Evolutionary conservation across 192 early-diverging fungal genomes (phyloP).

Genomic region (Rhizophagus sp.): DNA sequence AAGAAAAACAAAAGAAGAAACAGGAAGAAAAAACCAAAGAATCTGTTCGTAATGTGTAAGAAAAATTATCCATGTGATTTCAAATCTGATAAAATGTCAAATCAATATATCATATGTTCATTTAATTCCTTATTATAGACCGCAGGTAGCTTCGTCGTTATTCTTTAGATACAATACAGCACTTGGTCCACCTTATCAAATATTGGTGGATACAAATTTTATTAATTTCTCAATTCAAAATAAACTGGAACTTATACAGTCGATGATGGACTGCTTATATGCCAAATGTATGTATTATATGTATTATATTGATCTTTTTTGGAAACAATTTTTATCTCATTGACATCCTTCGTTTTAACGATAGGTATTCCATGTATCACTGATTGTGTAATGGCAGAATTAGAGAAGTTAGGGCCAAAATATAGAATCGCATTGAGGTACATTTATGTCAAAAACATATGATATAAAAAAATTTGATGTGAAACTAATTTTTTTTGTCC

Average conservation of each 20-base stretch:
- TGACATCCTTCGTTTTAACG: not conserved
- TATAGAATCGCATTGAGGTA: slow-evolving; percentile 90
- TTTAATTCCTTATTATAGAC: slow-evolving; percentile 44
- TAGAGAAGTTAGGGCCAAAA: slow-evolving; percentile 97
- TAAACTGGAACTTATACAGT: slow-evolving; percentile 93
- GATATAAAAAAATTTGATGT: not conserved
- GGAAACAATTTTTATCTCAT: not conserved
- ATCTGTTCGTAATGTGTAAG: slow-evolving; percentile 75
- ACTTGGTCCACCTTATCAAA: slow-evolving; percentile 93
- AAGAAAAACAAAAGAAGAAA: slow-evolving; percentile 71
- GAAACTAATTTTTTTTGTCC: not conserved
- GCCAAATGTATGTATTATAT: slow-evolving; percentile 76
- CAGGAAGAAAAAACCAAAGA: slow-evolving; percentile 70
- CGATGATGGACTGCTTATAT: slow-evolving; percentile 99
- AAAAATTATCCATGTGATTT: not conserved
- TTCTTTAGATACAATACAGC: slow-evolving; percentile 98
- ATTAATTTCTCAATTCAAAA: slow-evolving; percentile 99
- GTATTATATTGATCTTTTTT: slow-evolving; percentile 1
- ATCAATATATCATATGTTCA: not conserved
- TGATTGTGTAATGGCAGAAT: slow-evolving; percentile 98
- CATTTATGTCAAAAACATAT: not conserved
- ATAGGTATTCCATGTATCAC: slow-evolving; percentile 91
- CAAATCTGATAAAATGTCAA: not conserved
- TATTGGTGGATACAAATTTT: slow-evolving; percentile 98
- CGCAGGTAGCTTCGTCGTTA: slow-evolving; percentile 88